Evolutionary conservation across 2,329 filamentous ascomycete species (phyloP).

Genomic region (Helminthosporium solani): DNA sequence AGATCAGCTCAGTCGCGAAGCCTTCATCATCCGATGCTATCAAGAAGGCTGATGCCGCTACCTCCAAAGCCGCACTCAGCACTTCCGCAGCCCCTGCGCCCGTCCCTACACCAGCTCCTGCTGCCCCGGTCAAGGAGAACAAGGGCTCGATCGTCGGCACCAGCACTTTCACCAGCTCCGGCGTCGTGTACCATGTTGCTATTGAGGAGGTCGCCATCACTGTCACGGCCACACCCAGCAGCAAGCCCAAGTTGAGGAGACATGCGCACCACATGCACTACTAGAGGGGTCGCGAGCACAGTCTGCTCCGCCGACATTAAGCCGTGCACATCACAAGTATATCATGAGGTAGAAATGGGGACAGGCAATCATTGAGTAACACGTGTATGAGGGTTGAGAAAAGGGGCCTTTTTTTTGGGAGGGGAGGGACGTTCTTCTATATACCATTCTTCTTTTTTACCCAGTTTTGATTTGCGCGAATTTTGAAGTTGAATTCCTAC

Average conservation of each 20-base stretch:
- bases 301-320: conserved; percentile 17
- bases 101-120: conserved; percentile 24
- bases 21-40: background rate
- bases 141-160: conserved; percentile 39
- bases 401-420: background rate
- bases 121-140: conserved; percentile 9
- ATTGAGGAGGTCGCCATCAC: conserved; percentile 44
- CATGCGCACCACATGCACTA: conserved; percentile 23
- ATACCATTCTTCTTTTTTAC: background rate
- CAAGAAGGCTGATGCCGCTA: background rate
- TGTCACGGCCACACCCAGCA: conserved; percentile 38
- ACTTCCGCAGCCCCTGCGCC: conserved; percentile 17
- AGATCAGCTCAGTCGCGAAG: background rate
- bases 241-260: conserved; percentile 4
- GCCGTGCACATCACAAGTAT: background rate
- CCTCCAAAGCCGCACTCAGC: conserved; percentile 2
- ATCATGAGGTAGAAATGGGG: background rate
- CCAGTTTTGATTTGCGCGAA: no score
- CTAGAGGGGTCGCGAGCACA: conserved; percentile 29
- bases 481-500: background rate
- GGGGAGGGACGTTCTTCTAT: background rate
- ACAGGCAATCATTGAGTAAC: background rate
- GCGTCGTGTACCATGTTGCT: conserved; percentile 48
- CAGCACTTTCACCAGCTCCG: conserved; percentile 45
- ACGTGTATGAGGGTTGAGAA: background rate